Evolutionary conservation across 225 moss, liverwort and hornwort genomes (phyloP), one percentile per base, ranked within the genome.

Genomic region (Pleurozium schreberi): DNA sequence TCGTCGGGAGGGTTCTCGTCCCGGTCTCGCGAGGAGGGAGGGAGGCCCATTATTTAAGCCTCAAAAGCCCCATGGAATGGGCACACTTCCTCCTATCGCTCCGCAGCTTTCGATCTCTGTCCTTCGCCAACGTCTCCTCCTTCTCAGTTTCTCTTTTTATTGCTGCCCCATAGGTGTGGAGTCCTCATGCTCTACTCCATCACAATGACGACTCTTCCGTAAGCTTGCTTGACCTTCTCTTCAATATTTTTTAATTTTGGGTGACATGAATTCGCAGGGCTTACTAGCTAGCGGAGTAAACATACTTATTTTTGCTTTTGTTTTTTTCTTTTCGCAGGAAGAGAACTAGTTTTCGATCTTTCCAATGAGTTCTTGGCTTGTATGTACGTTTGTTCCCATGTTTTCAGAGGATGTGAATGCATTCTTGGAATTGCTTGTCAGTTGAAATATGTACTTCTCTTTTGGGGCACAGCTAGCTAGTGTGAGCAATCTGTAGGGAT

Each of bases 41-140:
- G n/a, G n/a, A 57, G 28, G 40, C 42, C 19, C 13, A 8, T 28
- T 58, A 80, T 30, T 28, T 59, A 58, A 59, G 2, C 80, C 34
- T 17, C 0, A 3, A 5, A 6, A 57, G 12, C 2, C 28, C 13
- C 3, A 40, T 13, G 40, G 28, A 4, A 57, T 11, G 2, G 12
- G 28, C 40, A 59, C 59, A 40, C 40, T 58, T 58, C 28, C 8
- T 8, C 9, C 2, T 23, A 36, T 76, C 52, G 26, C 26, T 79
- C 6, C 2, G 3, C 79, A 79, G 28, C 59, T 40, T 58, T 40
- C 27, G 4, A 30, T 40, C 42, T 28, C 40, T 58, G 2, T 53
- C 38, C 14, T 45, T 23, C 15, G 53, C 57, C 21, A 28, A 28
- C 16, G 3, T 18, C 28, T 27, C 18, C 7, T 27, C n/a, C 13